Evolutionary conservation across 371 early-diverging fungal genomes (phyloP).

Genomic region (Coemansia sp.): DNA sequence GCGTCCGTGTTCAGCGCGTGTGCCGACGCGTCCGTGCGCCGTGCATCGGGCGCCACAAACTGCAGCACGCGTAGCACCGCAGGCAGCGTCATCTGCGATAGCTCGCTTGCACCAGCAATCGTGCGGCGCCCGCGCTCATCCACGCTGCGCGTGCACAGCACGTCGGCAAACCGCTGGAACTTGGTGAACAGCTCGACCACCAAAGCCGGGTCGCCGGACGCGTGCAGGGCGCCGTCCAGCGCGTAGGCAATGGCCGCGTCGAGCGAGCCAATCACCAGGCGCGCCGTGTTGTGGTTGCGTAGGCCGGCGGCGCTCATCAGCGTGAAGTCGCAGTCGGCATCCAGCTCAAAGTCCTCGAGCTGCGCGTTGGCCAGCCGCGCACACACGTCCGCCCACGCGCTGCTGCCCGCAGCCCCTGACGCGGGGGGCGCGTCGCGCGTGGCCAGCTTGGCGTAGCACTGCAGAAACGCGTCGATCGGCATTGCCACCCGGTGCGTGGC

Average conservation of each 20-base stretch:
- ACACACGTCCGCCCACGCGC: constrained; percentile 27
- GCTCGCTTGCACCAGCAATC: constrained; percentile 11
- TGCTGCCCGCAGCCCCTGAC: no score
- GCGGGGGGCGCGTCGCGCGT: no score
- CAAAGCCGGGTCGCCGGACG: constrained; percentile 6
- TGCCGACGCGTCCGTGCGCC: not conserved
- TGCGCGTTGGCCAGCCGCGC: constrained; percentile 24
- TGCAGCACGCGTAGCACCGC: constrained; percentile 6
- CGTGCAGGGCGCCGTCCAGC: not conserved
- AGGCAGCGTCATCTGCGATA: constrained; percentile 23
- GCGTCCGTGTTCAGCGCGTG: constrained; percentile 14
- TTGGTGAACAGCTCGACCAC: constrained; percentile 30
- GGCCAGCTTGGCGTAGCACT: constrained; percentile 28
- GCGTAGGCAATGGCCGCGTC: constrained; percentile 26
- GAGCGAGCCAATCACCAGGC: constrained; percentile 31
- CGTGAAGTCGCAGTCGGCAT: constrained; percentile 34
- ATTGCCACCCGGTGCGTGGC: constrained; percentile 20
- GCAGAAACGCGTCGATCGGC: constrained; percentile 32
- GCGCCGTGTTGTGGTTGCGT: constrained; percentile 36
- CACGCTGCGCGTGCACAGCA: constrained; percentile 29
- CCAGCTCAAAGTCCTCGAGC: constrained; percentile 47
- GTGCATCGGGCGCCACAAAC: constrained; percentile 24
- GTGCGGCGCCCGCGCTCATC: constrained; percentile 28
- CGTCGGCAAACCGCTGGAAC: constrained; percentile 25
- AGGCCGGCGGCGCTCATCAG: constrained; percentile 19